These are phyloP conservation scores for Sarocladium strictum DNA, from an alignment of 2,329 filamentous ascomycete genomes.

Conservation along the genomic window DNA sequence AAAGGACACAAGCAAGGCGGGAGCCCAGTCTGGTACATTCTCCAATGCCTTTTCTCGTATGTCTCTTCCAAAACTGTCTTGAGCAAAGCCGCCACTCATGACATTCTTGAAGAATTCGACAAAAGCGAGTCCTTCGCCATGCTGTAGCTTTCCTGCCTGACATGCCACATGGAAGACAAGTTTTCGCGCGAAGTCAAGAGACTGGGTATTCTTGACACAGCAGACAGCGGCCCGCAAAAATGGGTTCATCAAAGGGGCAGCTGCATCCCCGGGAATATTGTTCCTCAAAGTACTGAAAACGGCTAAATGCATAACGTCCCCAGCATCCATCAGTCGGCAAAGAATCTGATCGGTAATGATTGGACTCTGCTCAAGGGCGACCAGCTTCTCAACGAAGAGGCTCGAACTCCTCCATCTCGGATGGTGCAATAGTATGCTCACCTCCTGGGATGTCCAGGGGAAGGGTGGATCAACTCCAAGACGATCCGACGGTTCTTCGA, in stretches of 20 bases:
- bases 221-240: constrained; percentile 52
- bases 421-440: constrained; percentile 37
- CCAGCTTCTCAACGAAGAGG: constrained; percentile 60
- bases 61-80: background rate
- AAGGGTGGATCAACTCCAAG: constrained; percentile 29
- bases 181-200: constrained; percentile 25
- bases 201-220: constrained; percentile 42
- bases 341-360: constrained; percentile 50
- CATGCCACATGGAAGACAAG: constrained; percentile 37
- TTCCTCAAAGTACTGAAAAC: constrained; percentile 48
- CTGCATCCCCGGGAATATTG: constrained; percentile 42
- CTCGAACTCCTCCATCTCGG: constrained; percentile 28
- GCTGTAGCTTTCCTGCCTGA: constrained; percentile 39
- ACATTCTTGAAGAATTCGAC: constrained; percentile 34
- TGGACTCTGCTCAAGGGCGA: constrained; percentile 54
- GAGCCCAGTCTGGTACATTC: constrained; percentile 41
- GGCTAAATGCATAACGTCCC: constrained; percentile 41
- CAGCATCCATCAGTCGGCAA: constrained; percentile 46
- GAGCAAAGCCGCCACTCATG: background rate
- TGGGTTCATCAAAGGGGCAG: constrained; percentile 39
- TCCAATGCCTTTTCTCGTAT: constrained; percentile 13
- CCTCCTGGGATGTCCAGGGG: constrained; percentile 40
- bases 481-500: constrained; percentile 34
- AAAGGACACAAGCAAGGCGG: constrained; percentile 41
- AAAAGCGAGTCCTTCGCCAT: constrained; percentile 42